Evolutionary conservation across 2,329 filamentous ascomycete species (phyloP), one percentile per base, ranked within the genome.

Genomic region (Shiraia bambusicola): DNA sequence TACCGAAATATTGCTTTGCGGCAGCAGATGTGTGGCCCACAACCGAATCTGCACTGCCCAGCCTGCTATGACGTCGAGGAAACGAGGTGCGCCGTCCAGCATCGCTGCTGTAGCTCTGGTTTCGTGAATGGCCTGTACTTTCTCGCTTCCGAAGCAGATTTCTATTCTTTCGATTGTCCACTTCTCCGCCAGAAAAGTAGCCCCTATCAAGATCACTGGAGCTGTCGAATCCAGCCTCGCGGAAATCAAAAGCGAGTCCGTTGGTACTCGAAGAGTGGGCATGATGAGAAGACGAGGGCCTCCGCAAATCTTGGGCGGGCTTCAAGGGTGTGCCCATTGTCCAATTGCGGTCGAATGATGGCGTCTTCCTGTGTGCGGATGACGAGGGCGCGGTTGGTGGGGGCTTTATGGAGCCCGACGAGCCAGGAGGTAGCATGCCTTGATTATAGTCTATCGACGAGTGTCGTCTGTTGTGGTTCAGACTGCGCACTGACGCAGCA

Each of bases 111-210:
- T 89, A 86, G 69, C 88, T 95, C 10, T 86, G 82, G 54, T 87
- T 85, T 33, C 83, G 79, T 27, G 85, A 83, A 66, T 88, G 81
- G 19, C 70, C 72, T 14, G 73, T 71, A 48, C 70, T 74, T 27
- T 87, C 84, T 71, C 93, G 94, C 67, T 88, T 88, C 16, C 69
- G 65, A 51, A 96, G 74, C 33, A 93, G 76, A 62, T 89, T 94
- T 32, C 87, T 81, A 36, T 65, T 70, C 56, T 81, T 83, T 43
- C 86, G 82, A 30, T 80, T 80, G 50, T 96, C 90, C 9, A 83
- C 76, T 59, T 97, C 92, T 12, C 86, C 87, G 3, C 91, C 89
- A 6, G 92, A 96, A 63, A 96, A 95, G 67, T 97, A 97, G 16
- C 91, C 92, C 26, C 89, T 81, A 59, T 97, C 93, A 12, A 88